Evolutionary conservation across 2,329 filamentous ascomycete genomes (phyloP).

Genomic region (Onygenales sp.): DNA sequence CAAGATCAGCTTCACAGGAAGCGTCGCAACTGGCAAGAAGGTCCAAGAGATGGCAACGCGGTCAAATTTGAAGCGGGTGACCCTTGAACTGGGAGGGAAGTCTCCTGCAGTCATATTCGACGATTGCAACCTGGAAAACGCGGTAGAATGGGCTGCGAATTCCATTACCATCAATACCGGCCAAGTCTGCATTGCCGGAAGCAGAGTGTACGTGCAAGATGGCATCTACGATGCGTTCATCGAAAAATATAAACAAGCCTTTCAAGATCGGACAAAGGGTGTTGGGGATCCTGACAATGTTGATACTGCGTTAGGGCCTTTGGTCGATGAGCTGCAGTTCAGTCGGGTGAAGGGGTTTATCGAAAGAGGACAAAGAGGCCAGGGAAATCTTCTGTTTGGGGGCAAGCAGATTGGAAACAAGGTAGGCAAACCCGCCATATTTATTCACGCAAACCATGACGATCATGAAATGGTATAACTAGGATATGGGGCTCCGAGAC

Average conservation of each 20-base stretch:
- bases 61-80: slow-evolving; percentile 35
- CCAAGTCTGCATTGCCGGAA: slow-evolving; percentile 63
- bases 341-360: slow-evolving; percentile 79
- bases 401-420: slow-evolving; percentile 10
- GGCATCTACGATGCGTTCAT: slow-evolving; percentile 82
- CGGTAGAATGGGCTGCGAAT: slow-evolving; percentile 27
- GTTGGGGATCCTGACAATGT: slow-evolving; percentile 74
- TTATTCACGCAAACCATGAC: too few species aligned
- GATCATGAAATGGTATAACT: too few species aligned
- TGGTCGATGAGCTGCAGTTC: slow-evolving; percentile 76
- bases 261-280: slow-evolving; percentile 34
- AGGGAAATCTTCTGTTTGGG: slow-evolving; percentile 20
- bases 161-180: slow-evolving; percentile 46
- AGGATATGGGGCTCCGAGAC: too few species aligned
- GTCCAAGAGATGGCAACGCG: slow-evolving; percentile 31
- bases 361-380: slow-evolving; percentile 55
- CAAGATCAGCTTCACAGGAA: slow-evolving; percentile 35
- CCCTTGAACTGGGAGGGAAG: slow-evolving; percentile 39
- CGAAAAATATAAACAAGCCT: slow-evolving; percentile 67
- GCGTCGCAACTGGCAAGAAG: slow-evolving; percentile 25
- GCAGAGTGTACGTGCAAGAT: slow-evolving; percentile 78
- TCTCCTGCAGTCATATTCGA: slow-evolving; percentile 36
- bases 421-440: background rate
- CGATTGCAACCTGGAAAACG: slow-evolving; percentile 36
- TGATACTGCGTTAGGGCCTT: slow-evolving; percentile 79